These are phyloP conservation scores for Penicillium dipodomyicola DNA, from an alignment of 495 filamentous ascomycete species.

Conservation along the genomic window DNA sequence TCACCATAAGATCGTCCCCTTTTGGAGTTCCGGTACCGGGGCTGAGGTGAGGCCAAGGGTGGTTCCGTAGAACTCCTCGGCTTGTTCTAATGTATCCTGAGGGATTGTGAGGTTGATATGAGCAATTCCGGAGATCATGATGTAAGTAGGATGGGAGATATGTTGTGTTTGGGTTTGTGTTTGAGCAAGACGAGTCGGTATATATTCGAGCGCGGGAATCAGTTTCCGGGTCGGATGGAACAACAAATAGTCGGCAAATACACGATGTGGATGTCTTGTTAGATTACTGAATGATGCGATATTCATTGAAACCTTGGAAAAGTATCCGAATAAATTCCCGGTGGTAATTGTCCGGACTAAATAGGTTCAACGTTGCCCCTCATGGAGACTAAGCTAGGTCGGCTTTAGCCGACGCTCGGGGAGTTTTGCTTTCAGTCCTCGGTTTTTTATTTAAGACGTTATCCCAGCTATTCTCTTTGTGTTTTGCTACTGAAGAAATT, in stretches of 20 bases:
- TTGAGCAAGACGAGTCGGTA: background rate
- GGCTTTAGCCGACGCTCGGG: background rate
- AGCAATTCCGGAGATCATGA: conserved; percentile 58
- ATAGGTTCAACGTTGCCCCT: background rate
- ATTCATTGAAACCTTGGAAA: background rate
- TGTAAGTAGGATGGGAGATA: conserved; percentile 2
- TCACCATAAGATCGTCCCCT: conserved; percentile 51
- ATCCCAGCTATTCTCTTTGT: background rate
- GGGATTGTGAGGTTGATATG: conserved; percentile 62
- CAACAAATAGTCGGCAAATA: background rate
- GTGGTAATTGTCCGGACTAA: background rate
- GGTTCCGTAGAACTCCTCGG: conserved; percentile 53
- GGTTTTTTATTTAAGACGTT: background rate
- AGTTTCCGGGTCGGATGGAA: conserved; percentile 8
- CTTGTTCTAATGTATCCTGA: conserved; percentile 49
- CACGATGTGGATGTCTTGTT: background rate
- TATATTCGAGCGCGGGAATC: conserved; percentile 11
- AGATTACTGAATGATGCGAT: background rate
- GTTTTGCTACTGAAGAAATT: background rate
- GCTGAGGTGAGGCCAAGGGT: conserved; percentile 52
- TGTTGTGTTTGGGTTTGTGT: background rate
- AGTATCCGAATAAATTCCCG: background rate
- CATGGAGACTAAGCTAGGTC: background rate
- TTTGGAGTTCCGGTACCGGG: conserved; percentile 51
- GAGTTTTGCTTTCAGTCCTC: background rate